Evolutionary conservation across 2,329 filamentous ascomycete genomes (phyloP), one percentile per base, ranked within the genome.

Genomic region (Aspergillus neotritici): DNA sequence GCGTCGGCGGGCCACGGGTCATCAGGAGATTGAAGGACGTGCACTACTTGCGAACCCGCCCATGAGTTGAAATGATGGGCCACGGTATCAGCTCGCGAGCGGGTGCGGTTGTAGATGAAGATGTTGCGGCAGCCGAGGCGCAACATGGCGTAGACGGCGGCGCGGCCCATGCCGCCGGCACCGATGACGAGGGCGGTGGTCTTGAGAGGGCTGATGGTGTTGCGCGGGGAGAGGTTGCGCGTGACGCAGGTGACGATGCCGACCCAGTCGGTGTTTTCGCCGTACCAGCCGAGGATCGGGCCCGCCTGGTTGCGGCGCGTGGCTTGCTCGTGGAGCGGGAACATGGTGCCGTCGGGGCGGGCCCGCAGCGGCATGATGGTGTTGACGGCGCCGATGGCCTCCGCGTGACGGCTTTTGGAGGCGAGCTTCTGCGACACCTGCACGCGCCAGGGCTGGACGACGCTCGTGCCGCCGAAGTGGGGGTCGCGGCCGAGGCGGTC

Each of bases 81-180:
- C 0, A 90, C 73, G 31, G 76, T 79, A 42, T 82, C 73, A 0
- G 86, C 84, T 39, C 83, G 83, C n/a, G 73, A 70, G 2, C 74
- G 49, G 0, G 84, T 89, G 21, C 86, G 75, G 55, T 91, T 90
- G 61, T 79, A 82, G 15, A 91, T 77, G 51, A 84, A 82, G 37
- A 91, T 84, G 51, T 86, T 85, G 47, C 80, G 79, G 37, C 88
- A 85, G 3, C 86, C 86, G 6, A 90, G 72, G 54, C 86, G 84
- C 16, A 90, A 73, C 77, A 91, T 81, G 1, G 86, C 82, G 54
- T 91, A 91, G 2, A 87, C 78, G 2, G 85, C 83, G 3, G 86
- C 84, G 47, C 86, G 76, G 7, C 84, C 86, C 85, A 90, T 90
- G 5, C 86, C 86, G 34, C 78, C 78, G n/a, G 77, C 76, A 8